A percentile compares a stretch with the other conserved stretches of the same genome.
phyloP scores from a whole-genome alignment of 495 filamentous ascomycete species.

The Penicillium bialowiezense region DNA sequence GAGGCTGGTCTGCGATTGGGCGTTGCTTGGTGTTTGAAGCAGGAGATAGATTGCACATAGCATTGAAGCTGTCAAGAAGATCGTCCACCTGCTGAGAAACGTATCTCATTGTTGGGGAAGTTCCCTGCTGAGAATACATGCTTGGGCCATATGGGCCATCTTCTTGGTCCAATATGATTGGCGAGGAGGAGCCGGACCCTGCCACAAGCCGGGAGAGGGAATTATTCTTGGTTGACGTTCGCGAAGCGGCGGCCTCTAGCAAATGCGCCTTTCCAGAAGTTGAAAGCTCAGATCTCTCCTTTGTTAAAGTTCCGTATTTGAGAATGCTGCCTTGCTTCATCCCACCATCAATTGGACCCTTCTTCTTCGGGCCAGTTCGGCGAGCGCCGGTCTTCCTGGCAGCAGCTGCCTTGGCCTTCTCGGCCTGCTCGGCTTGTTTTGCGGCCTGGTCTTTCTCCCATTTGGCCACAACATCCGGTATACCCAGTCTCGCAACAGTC shows the following conservation, averaged over 20 bases:
- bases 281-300: conserved; percentile 34
- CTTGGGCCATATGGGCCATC: conserved; percentile 15
- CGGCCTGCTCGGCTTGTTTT: conserved; percentile 23
- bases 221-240: conserved; percentile 15
- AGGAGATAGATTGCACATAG: conserved; percentile 20
- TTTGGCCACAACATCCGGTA: conserved; percentile 68
- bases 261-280: conserved; percentile 32
- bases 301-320: conserved; percentile 46
- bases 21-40: conserved; percentile 23
- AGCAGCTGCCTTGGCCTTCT: conserved; percentile 19
- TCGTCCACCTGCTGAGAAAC: conserved; percentile 24
- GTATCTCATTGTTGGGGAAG: neutral
- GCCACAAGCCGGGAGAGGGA: conserved; percentile 4
- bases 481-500: conserved; percentile 62
- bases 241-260: conserved; percentile 28
- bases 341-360: conserved; percentile 39
- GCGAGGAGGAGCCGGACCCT: neutral
- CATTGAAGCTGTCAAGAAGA: conserved; percentile 28
- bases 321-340: conserved; percentile 48
- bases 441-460: conserved; percentile 65
- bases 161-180: conserved; percentile 9
- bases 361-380: conserved; percentile 36
- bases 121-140: conserved; percentile 16
- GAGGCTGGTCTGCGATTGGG: conserved; percentile 15
- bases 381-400: conserved; percentile 29